Evolutionary conservation across 768 basidiomycete genomes (phyloP).

Genomic region (Boletus pseudopeckii): DNA sequence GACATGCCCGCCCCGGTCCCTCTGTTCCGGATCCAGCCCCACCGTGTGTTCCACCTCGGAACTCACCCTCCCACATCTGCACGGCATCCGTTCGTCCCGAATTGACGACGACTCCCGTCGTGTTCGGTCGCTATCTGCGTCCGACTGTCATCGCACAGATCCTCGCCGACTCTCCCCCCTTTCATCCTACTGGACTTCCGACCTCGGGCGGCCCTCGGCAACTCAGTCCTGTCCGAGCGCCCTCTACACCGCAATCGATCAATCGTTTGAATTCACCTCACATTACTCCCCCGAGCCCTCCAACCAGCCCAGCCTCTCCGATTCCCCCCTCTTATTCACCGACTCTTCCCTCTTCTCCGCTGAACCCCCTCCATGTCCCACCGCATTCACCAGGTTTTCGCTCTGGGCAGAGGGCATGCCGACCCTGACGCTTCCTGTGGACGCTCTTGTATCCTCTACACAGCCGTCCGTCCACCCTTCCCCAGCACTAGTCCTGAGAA

Average conservation of each 20-base stretch:
- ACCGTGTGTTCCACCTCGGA: constrained; percentile 22
- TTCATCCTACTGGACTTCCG: constrained; percentile 28
- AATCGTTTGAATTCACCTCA: constrained; percentile 13
- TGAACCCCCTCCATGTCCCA: constrained; percentile 33
- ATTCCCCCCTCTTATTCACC: constrained; percentile 29
- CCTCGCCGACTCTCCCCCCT: constrained; percentile 33
- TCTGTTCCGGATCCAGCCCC: constrained; percentile 25
- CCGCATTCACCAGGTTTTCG: constrained; percentile 39
- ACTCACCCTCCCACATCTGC: constrained; percentile 22
- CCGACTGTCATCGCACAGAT: constrained; percentile 28
- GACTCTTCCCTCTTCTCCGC: constrained; percentile 27
- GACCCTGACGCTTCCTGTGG: constrained; percentile 58
- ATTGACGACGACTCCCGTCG: constrained; percentile 29
- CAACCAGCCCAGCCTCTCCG: constrained; percentile 21
- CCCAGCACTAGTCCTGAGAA: constrained; percentile 47
- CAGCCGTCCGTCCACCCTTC: constrained; percentile 35
- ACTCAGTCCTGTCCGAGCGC: constrained; percentile 24
- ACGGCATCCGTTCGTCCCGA: constrained; percentile 20
- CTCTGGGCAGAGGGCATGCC: constrained; percentile 69
- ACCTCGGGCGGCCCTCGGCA: constrained; percentile 25
- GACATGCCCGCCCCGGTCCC: constrained; percentile 24
- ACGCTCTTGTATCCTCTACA: constrained; percentile 44
- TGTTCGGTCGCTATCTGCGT: constrained; percentile 30
- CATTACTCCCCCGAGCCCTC: constrained; percentile 26
- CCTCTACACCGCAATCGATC: constrained; percentile 24